Evolutionary conservation across 2,329 filamentous ascomycete species (phyloP).

Genomic region (Torrubiella hemipterigena): DNA sequence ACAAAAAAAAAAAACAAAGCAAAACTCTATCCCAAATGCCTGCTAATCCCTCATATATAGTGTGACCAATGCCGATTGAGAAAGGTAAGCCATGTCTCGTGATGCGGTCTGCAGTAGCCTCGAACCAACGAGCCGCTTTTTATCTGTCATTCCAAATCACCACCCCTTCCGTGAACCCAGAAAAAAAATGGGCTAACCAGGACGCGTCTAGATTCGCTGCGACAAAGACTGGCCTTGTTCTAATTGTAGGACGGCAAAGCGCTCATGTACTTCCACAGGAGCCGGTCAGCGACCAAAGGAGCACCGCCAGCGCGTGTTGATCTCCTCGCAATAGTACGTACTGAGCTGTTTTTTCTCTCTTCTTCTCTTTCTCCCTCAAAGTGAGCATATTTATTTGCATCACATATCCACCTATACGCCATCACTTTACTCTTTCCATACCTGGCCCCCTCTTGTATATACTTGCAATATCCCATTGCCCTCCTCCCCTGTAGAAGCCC

Average conservation of each 20-base stretch:
- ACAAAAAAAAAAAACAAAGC: background rate
- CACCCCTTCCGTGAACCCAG: no score
- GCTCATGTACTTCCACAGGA: conserved; percentile 42
- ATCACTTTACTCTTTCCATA: no score
- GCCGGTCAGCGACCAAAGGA: conserved; percentile 42
- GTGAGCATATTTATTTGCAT: background rate
- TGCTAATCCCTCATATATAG: conserved; percentile 9
- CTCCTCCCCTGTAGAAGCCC: no score
- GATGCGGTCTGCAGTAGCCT: no score
- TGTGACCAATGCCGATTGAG: conserved; percentile 20
- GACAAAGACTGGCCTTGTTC: conserved; percentile 47
- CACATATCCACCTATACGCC: background rate
- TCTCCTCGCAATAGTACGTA: conserved; percentile 49
- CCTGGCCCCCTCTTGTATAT: no score
- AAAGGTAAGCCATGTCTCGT: conserved; percentile 13
- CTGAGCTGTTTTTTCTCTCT: background rate
- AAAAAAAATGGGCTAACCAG: conserved; percentile 3
- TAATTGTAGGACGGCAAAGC: conserved; percentile 41
- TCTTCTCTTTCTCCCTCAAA: conserved; percentile 1
- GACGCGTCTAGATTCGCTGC: conserved; percentile 37
- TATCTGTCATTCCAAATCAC: background rate
- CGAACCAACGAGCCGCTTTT: no score
- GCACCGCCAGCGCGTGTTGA: conserved; percentile 42
- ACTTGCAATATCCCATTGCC: no score
- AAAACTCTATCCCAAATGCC: background rate